phyloP scores from a whole-genome alignment of 257 asterid genomes.

The Coffea eugenioides region DNA sequence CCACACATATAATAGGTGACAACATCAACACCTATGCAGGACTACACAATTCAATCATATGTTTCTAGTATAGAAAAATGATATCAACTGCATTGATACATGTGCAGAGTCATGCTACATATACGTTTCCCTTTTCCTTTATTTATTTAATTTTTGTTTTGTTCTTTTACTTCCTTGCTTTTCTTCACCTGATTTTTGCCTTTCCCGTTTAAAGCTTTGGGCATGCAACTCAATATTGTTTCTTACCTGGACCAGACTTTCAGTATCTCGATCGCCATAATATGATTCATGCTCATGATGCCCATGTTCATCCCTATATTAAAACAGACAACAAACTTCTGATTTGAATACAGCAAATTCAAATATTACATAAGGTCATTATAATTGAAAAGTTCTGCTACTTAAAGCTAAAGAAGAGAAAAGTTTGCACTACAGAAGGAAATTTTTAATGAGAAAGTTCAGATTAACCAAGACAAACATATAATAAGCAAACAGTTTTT shows the following conservation, averaged over 20 bases:
- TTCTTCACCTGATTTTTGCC: conserved; percentile 11
- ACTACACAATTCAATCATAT: background rate
- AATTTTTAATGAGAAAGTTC: background rate
- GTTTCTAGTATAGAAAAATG: background rate
- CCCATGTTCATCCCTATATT: conserved; percentile 74
- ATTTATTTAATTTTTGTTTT: conserved; percentile 3
- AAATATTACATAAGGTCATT: background rate
- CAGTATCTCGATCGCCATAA: conserved; percentile 96
- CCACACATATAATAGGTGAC: background rate
- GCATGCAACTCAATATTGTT: conserved; percentile 11
- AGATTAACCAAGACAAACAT: background rate
- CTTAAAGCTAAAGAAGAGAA: background rate
- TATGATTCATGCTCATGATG: conserved; percentile 96
- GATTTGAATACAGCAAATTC: conserved; percentile 2
- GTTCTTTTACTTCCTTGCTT: conserved; percentile 2
- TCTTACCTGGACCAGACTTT: conserved; percentile 80
- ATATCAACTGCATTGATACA: background rate
- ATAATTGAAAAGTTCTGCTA: background rate
- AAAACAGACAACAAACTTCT: conserved; percentile 13
- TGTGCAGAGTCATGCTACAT: background rate
- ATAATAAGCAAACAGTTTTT: background rate
- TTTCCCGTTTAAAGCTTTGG: conserved; percentile 5
- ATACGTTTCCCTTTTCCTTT: background rate
- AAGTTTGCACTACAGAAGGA: background rate
- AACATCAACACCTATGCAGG: background rate